Conservation (phyloP, 179 eudicot genomes). For the Camellia oleifera region DNA sequence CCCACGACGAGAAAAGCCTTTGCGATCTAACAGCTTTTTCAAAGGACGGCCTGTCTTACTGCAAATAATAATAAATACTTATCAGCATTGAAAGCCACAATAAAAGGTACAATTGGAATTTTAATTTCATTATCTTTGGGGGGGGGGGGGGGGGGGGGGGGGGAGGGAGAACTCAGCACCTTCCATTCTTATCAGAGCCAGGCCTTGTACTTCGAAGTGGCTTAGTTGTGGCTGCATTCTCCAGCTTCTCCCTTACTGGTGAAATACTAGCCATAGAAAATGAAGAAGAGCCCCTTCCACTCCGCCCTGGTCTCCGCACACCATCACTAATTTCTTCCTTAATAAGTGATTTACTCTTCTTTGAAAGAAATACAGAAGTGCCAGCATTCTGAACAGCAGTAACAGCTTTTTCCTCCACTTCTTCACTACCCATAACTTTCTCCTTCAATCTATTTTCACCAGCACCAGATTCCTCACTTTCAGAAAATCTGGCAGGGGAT, state of each 20-base stretch:
- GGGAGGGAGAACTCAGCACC: slow-evolving; percentile 53
- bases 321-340: slow-evolving; percentile 59
- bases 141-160: too few species aligned
- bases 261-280: slow-evolving; percentile 43
- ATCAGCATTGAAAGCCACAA: not conserved
- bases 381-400: slow-evolving; percentile 47
- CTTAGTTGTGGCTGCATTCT: slow-evolving; percentile 47
- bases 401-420: slow-evolving; percentile 49
- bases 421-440: slow-evolving; percentile 38
- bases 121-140: not conserved
- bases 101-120: slow-evolving; percentile 8
- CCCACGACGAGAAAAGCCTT: slow-evolving; percentile 68
- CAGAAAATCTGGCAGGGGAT: slow-evolving; percentile 76
- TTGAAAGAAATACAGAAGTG: slow-evolving; percentile 42
- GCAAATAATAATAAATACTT: slow-evolving; percentile 22
- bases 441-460: slow-evolving; percentile 55
- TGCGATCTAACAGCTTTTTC: slow-evolving; percentile 77
- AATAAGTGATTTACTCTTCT: slow-evolving; percentile 56
- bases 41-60: slow-evolving; percentile 88
- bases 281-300: slow-evolving; percentile 64
- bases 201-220: slow-evolving; percentile 60
- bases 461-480: slow-evolving; percentile 74
- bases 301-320: slow-evolving; percentile 62
- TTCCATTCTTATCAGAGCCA: slow-evolving; percentile 80
- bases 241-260: slow-evolving; percentile 47